Percentiles rank a stretch among this genome's conserved stretches.
These are phyloP conservation scores for Blastobotrys indianensis DNA, from an alignment of 1,139 yeast genomes.

Conservation along the genomic window DNA sequence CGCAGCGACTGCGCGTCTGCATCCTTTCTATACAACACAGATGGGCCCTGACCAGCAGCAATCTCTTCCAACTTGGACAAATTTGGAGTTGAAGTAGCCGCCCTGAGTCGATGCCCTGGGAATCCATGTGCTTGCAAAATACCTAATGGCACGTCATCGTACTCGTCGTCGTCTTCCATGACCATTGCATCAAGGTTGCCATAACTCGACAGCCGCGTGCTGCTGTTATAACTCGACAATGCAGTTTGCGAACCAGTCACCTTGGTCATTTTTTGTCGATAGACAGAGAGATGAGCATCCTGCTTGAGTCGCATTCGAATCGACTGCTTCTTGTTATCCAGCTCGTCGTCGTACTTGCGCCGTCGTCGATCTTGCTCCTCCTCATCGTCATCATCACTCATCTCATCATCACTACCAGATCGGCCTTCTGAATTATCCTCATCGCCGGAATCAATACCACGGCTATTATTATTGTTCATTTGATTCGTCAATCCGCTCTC, in stretches of 20 bases:
- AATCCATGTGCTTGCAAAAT: slow-evolving; percentile 38
- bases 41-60: slow-evolving; percentile 12
- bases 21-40: slow-evolving; percentile 10
- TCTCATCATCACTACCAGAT: slow-evolving; percentile 17
- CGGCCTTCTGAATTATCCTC: slow-evolving; percentile 13
- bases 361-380: slow-evolving; percentile 14
- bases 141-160: slow-evolving; percentile 39
- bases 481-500: slow-evolving; percentile 14
- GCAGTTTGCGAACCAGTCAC: slow-evolving; percentile 33
- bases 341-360: slow-evolving; percentile 25
- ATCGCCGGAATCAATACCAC: slow-evolving; percentile 14
- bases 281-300: slow-evolving; percentile 37
- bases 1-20: slow-evolving; percentile 11
- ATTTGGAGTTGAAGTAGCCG: slow-evolving; percentile 23
- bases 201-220: slow-evolving; percentile 12
- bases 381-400: slow-evolving; percentile 19
- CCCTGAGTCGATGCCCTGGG: slow-evolving; percentile 25
- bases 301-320: slow-evolving; percentile 34
- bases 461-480: slow-evolving; percentile 5
- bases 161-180: slow-evolving; percentile 27
- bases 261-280: slow-evolving; percentile 40
- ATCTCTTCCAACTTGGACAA: slow-evolving; percentile 12
- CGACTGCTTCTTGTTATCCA: slow-evolving; percentile 24
- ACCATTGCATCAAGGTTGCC: slow-evolving; percentile 12
- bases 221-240: slow-evolving; percentile 15